Conservation (phyloP, 169 alveolate genomes). For the Plasmodium fragile region DNA sequence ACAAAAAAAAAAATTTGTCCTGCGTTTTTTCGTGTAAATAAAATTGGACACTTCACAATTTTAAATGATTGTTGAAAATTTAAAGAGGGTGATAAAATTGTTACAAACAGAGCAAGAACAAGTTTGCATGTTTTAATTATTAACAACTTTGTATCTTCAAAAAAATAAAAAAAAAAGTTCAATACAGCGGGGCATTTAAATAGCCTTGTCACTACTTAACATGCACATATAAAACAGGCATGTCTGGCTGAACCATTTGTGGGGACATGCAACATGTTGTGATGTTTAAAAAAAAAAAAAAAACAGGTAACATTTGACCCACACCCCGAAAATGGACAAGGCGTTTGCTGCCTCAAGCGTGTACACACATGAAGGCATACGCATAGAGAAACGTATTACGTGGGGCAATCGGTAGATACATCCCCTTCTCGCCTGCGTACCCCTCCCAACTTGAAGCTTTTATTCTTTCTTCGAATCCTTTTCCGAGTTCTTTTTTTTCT, state of each 20-base stretch:
- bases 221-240: background rate
- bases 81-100: background rate
- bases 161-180: too few species aligned
- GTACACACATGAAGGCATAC: background rate
- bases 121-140: background rate
- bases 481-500: background rate
- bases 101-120: background rate
- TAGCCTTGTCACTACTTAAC: background rate
- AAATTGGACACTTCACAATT: background rate
- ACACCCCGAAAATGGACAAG: background rate
- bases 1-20: background rate
- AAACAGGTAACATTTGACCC: background rate
- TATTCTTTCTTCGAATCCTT: background rate
- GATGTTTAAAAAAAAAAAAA: background rate
- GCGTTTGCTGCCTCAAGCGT: background rate
- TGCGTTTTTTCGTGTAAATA: background rate
- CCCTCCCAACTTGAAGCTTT: background rate
- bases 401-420: background rate
- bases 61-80: background rate
- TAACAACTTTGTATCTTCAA: background rate
- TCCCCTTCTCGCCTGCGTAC: background rate
- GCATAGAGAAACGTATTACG: background rate
- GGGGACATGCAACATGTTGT: background rate
- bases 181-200: background rate
- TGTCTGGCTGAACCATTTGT: background rate